These are phyloP conservation scores for Diplodia intermedia DNA, from an alignment of 2,329 filamentous ascomycete species.

Conservation along the genomic window DNA sequence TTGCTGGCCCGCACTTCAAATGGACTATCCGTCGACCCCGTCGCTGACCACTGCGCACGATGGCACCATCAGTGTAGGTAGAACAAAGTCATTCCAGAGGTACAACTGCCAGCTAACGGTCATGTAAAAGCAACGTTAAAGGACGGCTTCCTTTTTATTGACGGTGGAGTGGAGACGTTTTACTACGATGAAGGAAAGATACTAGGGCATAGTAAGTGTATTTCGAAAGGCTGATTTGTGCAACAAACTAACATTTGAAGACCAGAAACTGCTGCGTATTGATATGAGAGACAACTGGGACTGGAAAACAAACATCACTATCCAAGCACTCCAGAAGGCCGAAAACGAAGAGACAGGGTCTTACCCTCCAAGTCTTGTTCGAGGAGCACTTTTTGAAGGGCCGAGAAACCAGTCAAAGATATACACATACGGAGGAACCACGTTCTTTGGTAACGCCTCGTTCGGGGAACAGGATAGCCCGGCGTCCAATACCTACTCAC, in stretches of 20 bases:
- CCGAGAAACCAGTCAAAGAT: slow-evolving; percentile 7
- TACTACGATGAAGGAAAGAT: slow-evolving; percentile 2
- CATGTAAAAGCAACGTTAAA: slow-evolving; percentile 13
- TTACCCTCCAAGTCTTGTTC: slow-evolving; percentile 37
- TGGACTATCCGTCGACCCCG: too few species aligned
- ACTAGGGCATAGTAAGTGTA: background rate
- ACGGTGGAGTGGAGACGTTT: slow-evolving; percentile 32
- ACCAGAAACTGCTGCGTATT: too few species aligned
- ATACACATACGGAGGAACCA: slow-evolving; percentile 31
- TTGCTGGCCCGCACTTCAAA: too few species aligned
- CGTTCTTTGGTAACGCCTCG: slow-evolving; percentile 18
- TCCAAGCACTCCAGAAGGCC: slow-evolving; percentile 2
- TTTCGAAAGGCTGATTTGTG: too few species aligned
- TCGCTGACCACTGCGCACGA: slow-evolving; percentile 15
- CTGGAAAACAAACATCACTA: too few species aligned
- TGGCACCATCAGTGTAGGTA: slow-evolving; percentile 32
- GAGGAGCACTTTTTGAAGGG: slow-evolving; percentile 32
- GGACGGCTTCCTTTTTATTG: slow-evolving; percentile 29
- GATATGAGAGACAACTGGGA: too few species aligned
- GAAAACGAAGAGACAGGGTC: slow-evolving; percentile 19
- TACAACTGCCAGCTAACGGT: too few species aligned
- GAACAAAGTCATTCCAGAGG: background rate
- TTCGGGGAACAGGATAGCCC: background rate
- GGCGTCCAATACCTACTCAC: background rate
- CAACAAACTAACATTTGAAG: too few species aligned